These are phyloP conservation scores for Wickerhamiella brachini DNA, from an alignment of 805 yeast genomes.

Conservation along the genomic window DNA sequence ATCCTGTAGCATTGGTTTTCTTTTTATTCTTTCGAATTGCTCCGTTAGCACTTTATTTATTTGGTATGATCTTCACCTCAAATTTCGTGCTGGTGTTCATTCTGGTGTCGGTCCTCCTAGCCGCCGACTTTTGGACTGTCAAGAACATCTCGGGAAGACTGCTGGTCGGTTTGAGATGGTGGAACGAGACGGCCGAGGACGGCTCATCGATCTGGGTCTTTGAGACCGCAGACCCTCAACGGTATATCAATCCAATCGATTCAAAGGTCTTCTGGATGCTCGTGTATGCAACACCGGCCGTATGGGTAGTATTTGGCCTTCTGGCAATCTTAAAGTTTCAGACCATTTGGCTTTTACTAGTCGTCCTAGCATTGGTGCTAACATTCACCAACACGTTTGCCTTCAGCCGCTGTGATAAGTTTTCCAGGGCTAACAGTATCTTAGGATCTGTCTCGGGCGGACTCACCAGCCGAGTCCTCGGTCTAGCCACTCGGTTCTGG, in stretches of 20 bases:
- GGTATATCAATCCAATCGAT: constrained; percentile 76
- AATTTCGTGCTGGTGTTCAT: constrained; percentile 60
- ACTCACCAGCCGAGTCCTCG: not conserved
- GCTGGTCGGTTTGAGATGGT: constrained; percentile 83
- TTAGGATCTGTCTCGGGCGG: constrained; percentile 25
- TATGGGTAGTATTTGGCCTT: constrained; percentile 63
- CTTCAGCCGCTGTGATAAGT: constrained; percentile 82
- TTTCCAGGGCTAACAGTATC: constrained; percentile 65
- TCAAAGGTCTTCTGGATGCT: constrained; percentile 79
- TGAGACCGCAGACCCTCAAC: constrained; percentile 58
- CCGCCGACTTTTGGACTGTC: constrained; percentile 88
- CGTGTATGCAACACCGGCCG: constrained; percentile 56
- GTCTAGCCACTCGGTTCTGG: not conserved
- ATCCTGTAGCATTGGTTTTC: constrained; percentile 62
- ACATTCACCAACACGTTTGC: constrained; percentile 79
- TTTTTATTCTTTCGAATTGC: constrained; percentile 47
- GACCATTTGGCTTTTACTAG: constrained; percentile 37
- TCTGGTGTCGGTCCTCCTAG: constrained; percentile 54
- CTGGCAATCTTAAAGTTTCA: constrained; percentile 69
- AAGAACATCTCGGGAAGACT: constrained; percentile 85
- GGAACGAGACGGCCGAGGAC: constrained; percentile 67
- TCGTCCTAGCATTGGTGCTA: constrained; percentile 49
- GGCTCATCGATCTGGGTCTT: constrained; percentile 77
- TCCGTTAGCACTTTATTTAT: constrained; percentile 51
- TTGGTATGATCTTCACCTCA: constrained; percentile 52